Evolutionary conservation across 495 filamentous ascomycete species (phyloP), one percentile per base, ranked within the genome.

Genomic region (Parathielavia appendiculata): DNA sequence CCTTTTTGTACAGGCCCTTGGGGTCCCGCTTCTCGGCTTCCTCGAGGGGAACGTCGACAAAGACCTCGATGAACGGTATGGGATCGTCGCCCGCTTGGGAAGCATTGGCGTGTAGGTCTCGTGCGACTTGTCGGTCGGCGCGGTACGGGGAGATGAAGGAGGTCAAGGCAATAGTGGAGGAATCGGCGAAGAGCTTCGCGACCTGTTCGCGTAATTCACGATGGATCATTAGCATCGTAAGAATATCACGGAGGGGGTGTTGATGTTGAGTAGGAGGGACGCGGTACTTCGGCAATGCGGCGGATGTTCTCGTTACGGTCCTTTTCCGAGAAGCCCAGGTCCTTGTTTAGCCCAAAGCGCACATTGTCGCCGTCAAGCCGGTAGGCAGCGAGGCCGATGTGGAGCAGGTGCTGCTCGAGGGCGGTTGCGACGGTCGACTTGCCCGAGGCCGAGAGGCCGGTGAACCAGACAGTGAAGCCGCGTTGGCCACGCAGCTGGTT

Each of bases 291-390:
- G 16, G 89, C 89, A 64, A 98, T 95, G 56, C 93, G 83, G 49
- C 93, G 82, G 72, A 98, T 98, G 76, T 98, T 98, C 83, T 97
- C 95, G 70, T 90, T 91, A 58, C 93, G 84, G 78, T 97, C 93
- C 65, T 83, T 81, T 66, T 95, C 91, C 63, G 84, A 88, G 79
- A 97, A 97, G 5, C 92, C 92, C 35, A 97, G 82, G 78, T 98
- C 92, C 72, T 91, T 91, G 81, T 98, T 98, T 64, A 98, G 79
- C 2, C 93, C 95, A 79, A 97, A 97, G 57, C 93, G 92, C 67
- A 98, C 86, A 78, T 98, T 98, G 81, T 98, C 93, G 66, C 93
- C 93, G 73, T 98, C 93, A 17, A 98, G 86, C 1, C 95, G 84
- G 79, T 98, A 98, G 54, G 91, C 89, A 58, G 86, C 78, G 14